Evolutionary conservation across 2,329 filamentous ascomycete genomes (phyloP), one percentile per base, ranked within the genome.

Genomic region (Hypoxylon sp.): DNA sequence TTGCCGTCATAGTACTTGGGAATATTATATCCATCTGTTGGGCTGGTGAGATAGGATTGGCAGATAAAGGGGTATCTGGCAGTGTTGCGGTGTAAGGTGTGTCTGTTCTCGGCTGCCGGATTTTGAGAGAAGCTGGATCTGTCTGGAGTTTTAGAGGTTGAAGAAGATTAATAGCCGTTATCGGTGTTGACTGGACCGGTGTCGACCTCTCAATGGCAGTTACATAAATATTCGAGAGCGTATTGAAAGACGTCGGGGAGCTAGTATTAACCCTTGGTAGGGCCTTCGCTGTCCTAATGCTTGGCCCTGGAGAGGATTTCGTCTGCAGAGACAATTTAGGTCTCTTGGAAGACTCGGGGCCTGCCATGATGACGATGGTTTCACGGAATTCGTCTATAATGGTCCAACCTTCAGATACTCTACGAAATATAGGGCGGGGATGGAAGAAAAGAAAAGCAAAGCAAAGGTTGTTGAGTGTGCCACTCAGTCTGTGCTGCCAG

Each of bases 231-330:
- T 90, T 90, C 57, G 87, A 88, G 39, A 90, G 82, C 1, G 88
- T 90, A 77, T 90, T 90, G 79, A 89, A 89, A 21, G 87, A 81
- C 1, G 88, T 90, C 2, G 87, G 86, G 30, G 88, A 88, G 62
- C 81, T 84, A 29, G 86, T 84, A 70, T 89, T 84, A 39, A 85
- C 77, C 54, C 81, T 80, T 45, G 85, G 74, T 4, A 70, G 67
- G 51, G 79, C 81, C 65, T 81, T 82, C 27, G 81, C 67, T 14
- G 81, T 75, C 57, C 78, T 81, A 57, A 78, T 74, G 41, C 71
- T 73, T 2, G 81, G 74, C 32, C 76, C 77, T 60, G 77, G 74
- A 29, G 80, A 75, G 23, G 84, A 79, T 71, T 84, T 85, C 72
- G 82, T 87, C 73, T 86, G 83, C 70, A 88, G 83, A 57, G 85